Conservation (phyloP, 2,329 filamentous ascomycete species). For the Nannizziopsis barbatae region DNA sequence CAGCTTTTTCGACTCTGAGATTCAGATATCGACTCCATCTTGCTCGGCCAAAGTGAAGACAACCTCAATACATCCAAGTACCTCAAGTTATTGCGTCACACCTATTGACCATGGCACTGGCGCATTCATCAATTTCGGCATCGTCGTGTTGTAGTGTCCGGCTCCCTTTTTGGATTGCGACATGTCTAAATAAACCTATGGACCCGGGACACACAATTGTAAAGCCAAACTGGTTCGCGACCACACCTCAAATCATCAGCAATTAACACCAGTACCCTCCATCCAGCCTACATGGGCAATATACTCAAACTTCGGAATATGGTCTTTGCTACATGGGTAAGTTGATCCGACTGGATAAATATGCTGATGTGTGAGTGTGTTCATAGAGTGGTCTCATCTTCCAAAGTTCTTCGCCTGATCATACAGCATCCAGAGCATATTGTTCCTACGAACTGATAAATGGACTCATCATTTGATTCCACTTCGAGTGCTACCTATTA, state of each 20-base stretch:
- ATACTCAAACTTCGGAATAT: too few relatives aligned
- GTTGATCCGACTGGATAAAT: background rate
- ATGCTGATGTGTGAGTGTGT: conserved; percentile 1
- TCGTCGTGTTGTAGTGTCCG: conserved; percentile 9
- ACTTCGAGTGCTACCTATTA: too few relatives aligned
- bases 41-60: conserved; percentile 8
- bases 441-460: too few relatives aligned
- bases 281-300: background rate
- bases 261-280: background rate
- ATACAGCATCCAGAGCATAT: too few relatives aligned
- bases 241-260: conserved; percentile 1
- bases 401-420: too few relatives aligned
- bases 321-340: conserved; percentile 1
- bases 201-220: conserved; percentile 4
- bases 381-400: background rate
- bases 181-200: conserved; percentile 3
- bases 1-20: conserved; percentile 22
- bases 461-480: background rate
- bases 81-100: conserved; percentile 6
- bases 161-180: conserved; percentile 2
- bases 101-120: background rate
- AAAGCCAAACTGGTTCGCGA: conserved; percentile 2
- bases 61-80: conserved; percentile 7
- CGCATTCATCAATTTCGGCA: conserved; percentile 3
- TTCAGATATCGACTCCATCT: conserved; percentile 33